Base-by-base conservation (phyloP, 2,329 filamentous ascomycete species). In the Fonsecaea nubica region DNA sequence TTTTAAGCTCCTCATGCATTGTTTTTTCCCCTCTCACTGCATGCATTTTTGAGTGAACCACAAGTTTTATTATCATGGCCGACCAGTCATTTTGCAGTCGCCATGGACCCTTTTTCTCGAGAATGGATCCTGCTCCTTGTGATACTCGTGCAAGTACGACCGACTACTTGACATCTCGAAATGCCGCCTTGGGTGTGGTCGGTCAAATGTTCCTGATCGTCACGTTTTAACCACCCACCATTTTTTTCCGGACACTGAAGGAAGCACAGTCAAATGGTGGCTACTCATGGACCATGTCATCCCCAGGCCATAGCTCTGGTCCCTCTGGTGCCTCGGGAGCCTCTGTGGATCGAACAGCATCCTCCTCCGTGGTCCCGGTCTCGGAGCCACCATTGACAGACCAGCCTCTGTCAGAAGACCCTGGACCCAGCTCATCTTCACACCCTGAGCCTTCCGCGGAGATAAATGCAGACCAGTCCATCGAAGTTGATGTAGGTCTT, bases 401-500 rank as follows among this genome's bases (percentile, higher is more conserved):
- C 42, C 30, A 32, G 21, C 32, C 30, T 21, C 21, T 33, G 6
- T 15, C 35, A 50, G 38, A 63, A 36, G 21, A 50, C 30, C 40
- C 55, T 8, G 58, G 61, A 6, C 45, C 50, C 13, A 21, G 57
- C n/a, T 10, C 15, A 54, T 52, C 9, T 36, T 33, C 36, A 35
- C 35, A 45, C 6, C 25, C 36, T 40, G 52, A 55, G n/a, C 52
- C 52, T 35, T 35, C n/a, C 15, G n/a, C 52, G 2, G 13, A 55
- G 35, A 3, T 8, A 15, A 13, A 55, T 55, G 30, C 18, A 15
- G 18, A 59, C 30, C 57, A 35, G 57, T 15, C 40, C 7, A 64
- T 64, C 32, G 62, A 64, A 30, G 56, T 64, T 36, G 62, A 64
- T 59, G 62, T 64, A 64, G 40, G 62, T 36, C 25, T 55, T 4